These are phyloP conservation scores for Fusarium graminum DNA, from an alignment of 2,329 filamentous ascomycete species.

Conservation along the genomic window DNA sequence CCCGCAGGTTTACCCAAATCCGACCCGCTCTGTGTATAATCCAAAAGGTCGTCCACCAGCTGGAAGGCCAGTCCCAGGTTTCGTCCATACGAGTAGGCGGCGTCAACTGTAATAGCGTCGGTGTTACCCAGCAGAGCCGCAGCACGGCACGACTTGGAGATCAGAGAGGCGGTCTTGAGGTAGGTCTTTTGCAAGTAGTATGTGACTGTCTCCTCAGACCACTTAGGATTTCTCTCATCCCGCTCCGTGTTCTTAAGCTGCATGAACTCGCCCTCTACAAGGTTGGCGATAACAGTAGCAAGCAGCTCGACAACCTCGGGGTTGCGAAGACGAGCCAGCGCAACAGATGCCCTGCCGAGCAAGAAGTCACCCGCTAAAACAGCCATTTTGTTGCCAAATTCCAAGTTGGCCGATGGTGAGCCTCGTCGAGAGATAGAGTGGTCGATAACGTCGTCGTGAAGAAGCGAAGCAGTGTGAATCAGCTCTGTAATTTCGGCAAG, in stretches of 20 bases:
- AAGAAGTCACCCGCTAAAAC: slow-evolving; percentile 98
- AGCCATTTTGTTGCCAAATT: slow-evolving; percentile 99
- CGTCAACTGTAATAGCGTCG: slow-evolving; percentile 83
- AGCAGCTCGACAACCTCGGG: slow-evolving; percentile 95
- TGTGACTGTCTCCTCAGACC: slow-evolving; percentile 87
- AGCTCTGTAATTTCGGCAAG: slow-evolving; percentile 97
- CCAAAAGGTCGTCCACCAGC: slow-evolving; percentile 96
- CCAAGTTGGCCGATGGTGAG: slow-evolving; percentile 88
- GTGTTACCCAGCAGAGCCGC: slow-evolving; percentile 86
- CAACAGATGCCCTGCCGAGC: slow-evolving; percentile 91
- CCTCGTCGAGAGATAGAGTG: slow-evolving; percentile 88
- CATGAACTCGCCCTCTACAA: slow-evolving; percentile 99
- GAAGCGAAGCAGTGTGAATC: slow-evolving; percentile 94
- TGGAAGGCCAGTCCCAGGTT: slow-evolving; percentile 97
- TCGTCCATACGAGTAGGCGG: slow-evolving; percentile 91
- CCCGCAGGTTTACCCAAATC: slow-evolving; percentile 96
- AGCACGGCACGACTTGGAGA: slow-evolving; percentile 94
- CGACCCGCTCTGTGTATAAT: slow-evolving; percentile 87
- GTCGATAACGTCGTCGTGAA: slow-evolving; percentile 99
- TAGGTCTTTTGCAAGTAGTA: slow-evolving; percentile 99
- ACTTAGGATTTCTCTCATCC: slow-evolving; percentile 86
- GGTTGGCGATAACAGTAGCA: slow-evolving; percentile 95
- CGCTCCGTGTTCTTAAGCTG: slow-evolving; percentile 95
- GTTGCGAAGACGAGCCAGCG: slow-evolving; percentile 88
- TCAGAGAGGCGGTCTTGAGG: slow-evolving; percentile 93